Conservation (phyloP, 164 flowering plant genomes). For the Chloranthus sessilifolius region DNA sequence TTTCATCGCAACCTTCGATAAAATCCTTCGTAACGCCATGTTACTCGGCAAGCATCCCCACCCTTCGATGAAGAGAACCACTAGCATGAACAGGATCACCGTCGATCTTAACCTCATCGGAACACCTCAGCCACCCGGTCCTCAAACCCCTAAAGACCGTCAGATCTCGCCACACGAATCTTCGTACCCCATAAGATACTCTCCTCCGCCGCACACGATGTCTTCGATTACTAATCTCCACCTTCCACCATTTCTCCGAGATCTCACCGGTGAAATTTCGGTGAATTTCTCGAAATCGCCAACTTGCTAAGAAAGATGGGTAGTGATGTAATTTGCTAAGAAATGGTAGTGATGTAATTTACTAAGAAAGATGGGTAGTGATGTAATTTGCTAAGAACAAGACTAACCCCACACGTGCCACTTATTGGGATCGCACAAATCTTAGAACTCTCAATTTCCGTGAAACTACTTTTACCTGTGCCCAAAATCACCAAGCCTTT, state of each 20-base stretch:
- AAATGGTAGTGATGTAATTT: too few relatives aligned
- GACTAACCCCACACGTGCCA: too few relatives aligned
- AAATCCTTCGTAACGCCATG: constrained; percentile 25
- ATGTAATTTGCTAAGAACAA: too few relatives aligned
- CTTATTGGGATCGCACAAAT: too few relatives aligned
- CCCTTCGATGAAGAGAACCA: constrained; percentile 52
- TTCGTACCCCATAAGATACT: too few relatives aligned
- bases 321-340: too few relatives aligned
- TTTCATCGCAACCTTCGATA: not conserved
- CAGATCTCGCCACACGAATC: not conserved
- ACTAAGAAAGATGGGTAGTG: too few relatives aligned
- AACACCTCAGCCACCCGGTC: constrained; percentile 10
- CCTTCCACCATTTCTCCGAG: constrained; percentile 29
- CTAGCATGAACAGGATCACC: constrained; percentile 60
- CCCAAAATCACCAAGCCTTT: too few relatives aligned
- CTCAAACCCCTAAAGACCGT: constrained; percentile 5
- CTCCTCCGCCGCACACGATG: too few relatives aligned
- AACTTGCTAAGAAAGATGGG: too few relatives aligned
- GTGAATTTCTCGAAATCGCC: constrained; percentile 33
- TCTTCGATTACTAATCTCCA: constrained; percentile 16
- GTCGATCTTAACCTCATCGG: constrained; percentile 30
- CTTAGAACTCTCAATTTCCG: too few relatives aligned
- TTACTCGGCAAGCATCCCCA: constrained; percentile 64
- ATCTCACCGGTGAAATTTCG: constrained; percentile 24
- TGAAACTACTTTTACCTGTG: too few relatives aligned